Conservation (phyloP, 140 eudicot species). For the Erigeron philadelphicus region DNA sequence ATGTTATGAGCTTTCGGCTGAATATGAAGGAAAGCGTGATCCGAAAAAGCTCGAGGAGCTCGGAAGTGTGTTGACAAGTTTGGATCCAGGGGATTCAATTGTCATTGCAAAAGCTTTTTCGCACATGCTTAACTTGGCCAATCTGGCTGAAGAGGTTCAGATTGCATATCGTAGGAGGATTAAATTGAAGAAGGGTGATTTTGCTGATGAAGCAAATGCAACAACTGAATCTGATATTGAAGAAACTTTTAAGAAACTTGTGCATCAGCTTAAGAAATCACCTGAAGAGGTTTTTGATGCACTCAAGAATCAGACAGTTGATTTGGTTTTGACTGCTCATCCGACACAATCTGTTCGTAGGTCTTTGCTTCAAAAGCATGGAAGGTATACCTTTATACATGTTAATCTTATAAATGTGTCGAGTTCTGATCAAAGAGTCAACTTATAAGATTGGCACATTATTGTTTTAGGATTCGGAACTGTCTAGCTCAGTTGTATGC, state of each 20-base stretch:
- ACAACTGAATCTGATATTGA: constrained; percentile 92
- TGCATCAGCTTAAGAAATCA: constrained; percentile 62
- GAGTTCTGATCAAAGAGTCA: neutral
- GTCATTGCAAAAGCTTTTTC: constrained; percentile 90
- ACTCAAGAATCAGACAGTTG: constrained; percentile 90
- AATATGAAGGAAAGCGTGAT: constrained; percentile 80
- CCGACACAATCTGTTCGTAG: constrained; percentile 93
- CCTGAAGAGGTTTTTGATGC: constrained; percentile 94
- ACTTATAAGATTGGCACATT: constrained; percentile 15
- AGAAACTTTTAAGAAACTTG: constrained; percentile 83
- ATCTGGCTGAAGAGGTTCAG: constrained; percentile 98
- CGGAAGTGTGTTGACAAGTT: constrained; percentile 73
- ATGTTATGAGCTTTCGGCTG: constrained; percentile 90
- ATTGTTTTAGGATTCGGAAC: constrained; percentile 58
- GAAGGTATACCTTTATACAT: constrained; percentile 57
- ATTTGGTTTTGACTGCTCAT: constrained; percentile 90
- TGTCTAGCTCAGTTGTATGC: constrained; percentile 84
- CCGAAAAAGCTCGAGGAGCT: constrained; percentile 82
- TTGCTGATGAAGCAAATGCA: constrained; percentile 79
- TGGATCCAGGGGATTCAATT: constrained; percentile 96
- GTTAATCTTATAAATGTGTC: neutral
- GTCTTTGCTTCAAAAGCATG: constrained; percentile 97
- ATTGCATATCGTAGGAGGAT: constrained; percentile 73
- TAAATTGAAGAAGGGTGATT: constrained; percentile 74
- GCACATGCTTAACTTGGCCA: constrained; percentile 95